Conservation (phyloP, 352 stramenopile species). For the Globisporangium paroecandrum region DNA sequence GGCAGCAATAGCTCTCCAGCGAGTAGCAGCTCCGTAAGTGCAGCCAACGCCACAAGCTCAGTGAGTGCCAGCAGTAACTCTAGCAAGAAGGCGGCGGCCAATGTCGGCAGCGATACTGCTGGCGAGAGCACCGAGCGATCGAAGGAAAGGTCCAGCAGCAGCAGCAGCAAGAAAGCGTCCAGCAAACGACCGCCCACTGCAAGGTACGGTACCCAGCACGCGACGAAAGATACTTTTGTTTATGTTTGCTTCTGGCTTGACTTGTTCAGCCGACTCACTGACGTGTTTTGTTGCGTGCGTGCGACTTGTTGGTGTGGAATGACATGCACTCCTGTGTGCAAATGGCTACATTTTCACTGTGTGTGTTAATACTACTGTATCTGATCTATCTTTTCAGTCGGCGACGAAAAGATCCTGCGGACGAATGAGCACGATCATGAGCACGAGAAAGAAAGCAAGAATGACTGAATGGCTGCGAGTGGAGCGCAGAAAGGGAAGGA, state of each 20-base stretch:
- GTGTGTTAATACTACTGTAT: not conserved
- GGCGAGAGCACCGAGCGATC: constrained; percentile 12
- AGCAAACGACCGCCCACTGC: constrained; percentile 56
- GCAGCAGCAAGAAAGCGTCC: constrained; percentile 46
- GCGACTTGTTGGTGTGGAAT: not conserved
- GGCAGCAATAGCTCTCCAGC: not conserved
- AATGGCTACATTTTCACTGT: not conserved
- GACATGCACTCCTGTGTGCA: not conserved
- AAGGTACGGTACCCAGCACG: constrained; percentile 26
- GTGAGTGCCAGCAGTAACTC: constrained; percentile 17
- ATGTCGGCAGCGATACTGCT: not conserved
- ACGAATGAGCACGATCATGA: not conserved
- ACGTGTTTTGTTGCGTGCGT: not conserved
- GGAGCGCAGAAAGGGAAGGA: not conserved
- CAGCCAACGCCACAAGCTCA: not conserved
- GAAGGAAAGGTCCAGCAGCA: constrained; percentile 22
- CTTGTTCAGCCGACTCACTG: constrained; percentile 1
- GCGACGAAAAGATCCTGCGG: constrained; percentile 4
- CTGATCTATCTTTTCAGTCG: not conserved
- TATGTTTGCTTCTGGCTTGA: not conserved
- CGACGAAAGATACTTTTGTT: not conserved
- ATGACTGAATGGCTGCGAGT: not conserved
- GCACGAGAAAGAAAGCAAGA: not conserved
- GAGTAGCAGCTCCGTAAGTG: not conserved
- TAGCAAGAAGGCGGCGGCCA: constrained; percentile 12